phyloP scores from a whole-genome alignment of 441 rosid species.

The Croton setiger region DNA sequence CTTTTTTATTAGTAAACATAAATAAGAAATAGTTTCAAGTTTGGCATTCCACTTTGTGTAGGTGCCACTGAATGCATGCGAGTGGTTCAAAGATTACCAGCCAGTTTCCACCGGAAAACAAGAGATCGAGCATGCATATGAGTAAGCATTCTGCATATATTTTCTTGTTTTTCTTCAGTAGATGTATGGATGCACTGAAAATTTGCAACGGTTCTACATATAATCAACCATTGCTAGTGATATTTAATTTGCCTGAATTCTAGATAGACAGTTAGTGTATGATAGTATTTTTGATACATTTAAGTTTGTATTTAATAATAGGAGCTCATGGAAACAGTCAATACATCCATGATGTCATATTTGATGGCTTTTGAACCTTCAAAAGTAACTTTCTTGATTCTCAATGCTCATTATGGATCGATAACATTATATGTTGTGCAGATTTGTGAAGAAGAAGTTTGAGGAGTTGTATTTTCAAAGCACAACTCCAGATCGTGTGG shows the following conservation, averaged over 20 bases:
- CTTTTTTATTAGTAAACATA: slow-evolving; percentile 4
- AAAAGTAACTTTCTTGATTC: neutral
- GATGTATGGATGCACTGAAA: neutral
- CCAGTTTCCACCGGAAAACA: slow-evolving; percentile 80
- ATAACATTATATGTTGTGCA: slow-evolving; percentile 20
- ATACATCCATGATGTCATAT: neutral
- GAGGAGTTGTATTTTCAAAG: slow-evolving; percentile 92
- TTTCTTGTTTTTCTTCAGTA: neutral
- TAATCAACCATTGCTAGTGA: neutral
- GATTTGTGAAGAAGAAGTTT: slow-evolving; percentile 94
- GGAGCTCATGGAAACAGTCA: neutral
- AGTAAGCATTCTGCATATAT: slow-evolving; percentile 42
- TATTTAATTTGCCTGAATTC: neutral
- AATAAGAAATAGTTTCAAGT: neutral
- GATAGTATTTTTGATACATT: neutral
- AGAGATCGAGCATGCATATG: slow-evolving; percentile 94
- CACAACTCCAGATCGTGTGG: slow-evolving; percentile 81
- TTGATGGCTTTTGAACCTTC: neutral
- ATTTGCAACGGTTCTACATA: too few relatives aligned
- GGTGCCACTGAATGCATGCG: slow-evolving; percentile 82
- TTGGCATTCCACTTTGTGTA: slow-evolving; percentile 23
- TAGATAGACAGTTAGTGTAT: neutral
- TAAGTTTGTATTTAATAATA: neutral
- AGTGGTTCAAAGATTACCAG: slow-evolving; percentile 94
- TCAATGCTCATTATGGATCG: neutral